These are phyloP conservation scores for Iris macrosiphon DNA, from an alignment of 106 monocot species.

Conservation along the genomic window DNA sequence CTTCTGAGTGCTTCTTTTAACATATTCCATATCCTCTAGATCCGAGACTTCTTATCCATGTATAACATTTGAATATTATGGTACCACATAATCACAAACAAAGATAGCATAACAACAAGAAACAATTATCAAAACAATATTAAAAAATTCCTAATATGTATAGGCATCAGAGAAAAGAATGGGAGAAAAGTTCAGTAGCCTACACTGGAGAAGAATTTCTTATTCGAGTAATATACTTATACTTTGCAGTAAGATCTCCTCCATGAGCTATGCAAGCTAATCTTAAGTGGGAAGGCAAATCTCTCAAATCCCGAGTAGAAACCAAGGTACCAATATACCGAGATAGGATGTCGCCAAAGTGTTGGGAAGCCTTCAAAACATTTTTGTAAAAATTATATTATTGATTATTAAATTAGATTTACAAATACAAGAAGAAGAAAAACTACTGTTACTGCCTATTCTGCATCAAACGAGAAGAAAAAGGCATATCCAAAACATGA, in stretches of 20 bases:
- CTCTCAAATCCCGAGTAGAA: slow-evolving; percentile 34
- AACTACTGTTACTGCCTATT: too few relatives aligned
- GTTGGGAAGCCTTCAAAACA: slow-evolving; percentile 71
- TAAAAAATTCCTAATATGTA: too few relatives aligned
- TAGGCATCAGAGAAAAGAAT: background rate
- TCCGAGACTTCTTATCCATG: background rate
- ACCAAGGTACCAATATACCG: slow-evolving; percentile 68
- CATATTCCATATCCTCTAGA: background rate
- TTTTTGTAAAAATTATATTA: background rate
- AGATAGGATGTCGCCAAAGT: slow-evolving; percentile 93
- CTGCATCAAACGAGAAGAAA: background rate
- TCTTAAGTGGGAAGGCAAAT: slow-evolving; percentile 62
- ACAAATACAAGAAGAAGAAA: slow-evolving; percentile 1
- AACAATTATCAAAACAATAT: too few relatives aligned
- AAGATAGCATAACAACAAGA: too few relatives aligned
- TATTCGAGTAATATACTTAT: slow-evolving; percentile 83
- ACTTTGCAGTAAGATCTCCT: slow-evolving; percentile 72
- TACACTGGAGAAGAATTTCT: slow-evolving; percentile 60
- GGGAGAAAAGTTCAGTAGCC: slow-evolving; percentile 10
- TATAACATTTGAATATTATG: background rate
- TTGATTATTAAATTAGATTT: background rate
- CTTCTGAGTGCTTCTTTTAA: too few relatives aligned
- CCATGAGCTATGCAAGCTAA: slow-evolving; percentile 85
- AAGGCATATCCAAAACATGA: background rate
- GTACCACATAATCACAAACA: too few relatives aligned